A percentile compares a stretch with the other conserved stretches of the same genome.
Conservation (phyloP, 1,284 basidiomycete species). For the Clitocybe nebularis region DNA sequence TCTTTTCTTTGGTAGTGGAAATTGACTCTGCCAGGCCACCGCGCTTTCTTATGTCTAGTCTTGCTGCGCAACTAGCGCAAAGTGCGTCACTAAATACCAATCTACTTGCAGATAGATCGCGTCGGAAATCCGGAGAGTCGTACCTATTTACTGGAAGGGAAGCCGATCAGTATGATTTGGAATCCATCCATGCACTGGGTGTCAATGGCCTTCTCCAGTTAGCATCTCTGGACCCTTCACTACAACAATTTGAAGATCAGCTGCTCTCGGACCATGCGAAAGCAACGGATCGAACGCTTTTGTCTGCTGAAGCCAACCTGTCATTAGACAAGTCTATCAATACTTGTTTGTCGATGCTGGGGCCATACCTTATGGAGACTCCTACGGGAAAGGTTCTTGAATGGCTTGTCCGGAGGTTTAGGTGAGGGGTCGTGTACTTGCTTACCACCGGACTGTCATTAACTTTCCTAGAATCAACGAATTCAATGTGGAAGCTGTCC, state of each 20-base stretch:
- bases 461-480: conserved; percentile 73
- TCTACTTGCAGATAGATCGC: conserved; percentile 67
- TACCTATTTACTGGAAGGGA: conserved; percentile 88
- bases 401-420: conserved; percentile 93
- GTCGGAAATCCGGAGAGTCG: conserved; percentile 56
- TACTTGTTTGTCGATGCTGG: conserved; percentile 68
- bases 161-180: conserved; percentile 80
- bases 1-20: too few species aligned
- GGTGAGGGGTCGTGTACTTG: conserved; percentile 45
- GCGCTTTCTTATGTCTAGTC: conserved; percentile 67
- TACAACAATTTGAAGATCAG: conserved; percentile 67
- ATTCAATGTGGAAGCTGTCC: conserved; percentile 82
- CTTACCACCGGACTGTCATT: not conserved
- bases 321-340: conserved; percentile 60
- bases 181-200: conserved; percentile 83
- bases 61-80: conserved; percentile 81
- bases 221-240: conserved; percentile 54
- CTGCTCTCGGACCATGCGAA: conserved; percentile 86
- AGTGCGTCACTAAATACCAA: conserved; percentile 79
- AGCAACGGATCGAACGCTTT: conserved; percentile 77
- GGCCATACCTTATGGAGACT: conserved; percentile 78
- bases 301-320: conserved; percentile 61
- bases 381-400: conserved; percentile 89
- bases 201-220: conserved; percentile 82
- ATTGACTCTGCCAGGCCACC: too few species aligned